A percentile compares a stretch with the other conserved stretches of the same genome.
These are phyloP conservation scores for Syzygium grande DNA, from an alignment of 345 rosid genomes.

Conservation along the genomic window DNA sequence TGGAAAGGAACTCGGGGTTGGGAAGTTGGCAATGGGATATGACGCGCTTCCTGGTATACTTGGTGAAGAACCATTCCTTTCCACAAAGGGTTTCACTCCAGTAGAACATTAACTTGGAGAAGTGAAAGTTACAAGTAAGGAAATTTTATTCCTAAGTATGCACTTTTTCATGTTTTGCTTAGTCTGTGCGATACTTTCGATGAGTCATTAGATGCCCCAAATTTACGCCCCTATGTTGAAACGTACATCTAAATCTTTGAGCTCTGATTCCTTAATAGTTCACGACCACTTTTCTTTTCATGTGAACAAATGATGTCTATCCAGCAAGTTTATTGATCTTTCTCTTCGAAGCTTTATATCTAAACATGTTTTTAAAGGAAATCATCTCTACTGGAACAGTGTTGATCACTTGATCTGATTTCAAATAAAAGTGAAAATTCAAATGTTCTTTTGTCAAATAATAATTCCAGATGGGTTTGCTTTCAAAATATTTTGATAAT, in stretches of 20 bases:
- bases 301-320: background rate
- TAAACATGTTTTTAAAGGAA: background rate
- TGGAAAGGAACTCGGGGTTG: slow-evolving; percentile 83
- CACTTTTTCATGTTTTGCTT: background rate
- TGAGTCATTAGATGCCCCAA: background rate
- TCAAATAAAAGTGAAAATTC: background rate
- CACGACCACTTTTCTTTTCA: background rate
- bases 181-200: background rate
- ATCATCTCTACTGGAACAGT: background rate
- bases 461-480: background rate
- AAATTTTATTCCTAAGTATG: background rate
- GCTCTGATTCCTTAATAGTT: background rate
- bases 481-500: background rate
- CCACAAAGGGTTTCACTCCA: slow-evolving; percentile 60
- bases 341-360: background rate
- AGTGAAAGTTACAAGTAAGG: slow-evolving; percentile 78
- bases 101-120: slow-evolving; percentile 47
- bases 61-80: slow-evolving; percentile 70
- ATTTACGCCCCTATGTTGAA: background rate
- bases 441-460: background rate
- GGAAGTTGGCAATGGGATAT: slow-evolving; percentile 91
- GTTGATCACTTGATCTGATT: background rate
- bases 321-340: background rate
- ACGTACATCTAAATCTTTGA: background rate
- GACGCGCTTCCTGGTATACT: slow-evolving; percentile 85